Evolutionary conservation across 768 basidiomycete genomes (phyloP).

Genomic region (Tricholoma bakamatsutake): DNA sequence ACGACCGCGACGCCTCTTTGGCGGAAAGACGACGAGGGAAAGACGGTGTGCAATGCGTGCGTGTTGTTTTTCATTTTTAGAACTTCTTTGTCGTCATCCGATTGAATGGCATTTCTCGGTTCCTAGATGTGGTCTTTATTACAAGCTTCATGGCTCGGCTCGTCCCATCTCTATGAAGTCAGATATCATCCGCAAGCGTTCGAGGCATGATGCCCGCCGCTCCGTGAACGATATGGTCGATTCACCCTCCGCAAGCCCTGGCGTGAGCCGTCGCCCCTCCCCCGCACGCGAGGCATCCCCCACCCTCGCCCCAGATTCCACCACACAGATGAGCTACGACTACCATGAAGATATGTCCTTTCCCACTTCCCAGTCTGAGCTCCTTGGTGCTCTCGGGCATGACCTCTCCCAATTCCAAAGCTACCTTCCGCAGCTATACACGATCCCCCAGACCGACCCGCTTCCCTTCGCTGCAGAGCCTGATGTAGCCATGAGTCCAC

Average conservation of each 20-base stretch:
- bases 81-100: conserved; percentile 2
- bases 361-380: conserved; percentile 44
- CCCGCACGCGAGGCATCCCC: conserved; percentile 59
- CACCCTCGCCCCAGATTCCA: conserved; percentile 65
- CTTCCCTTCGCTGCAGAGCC: conserved; percentile 49
- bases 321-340: conserved; percentile 51
- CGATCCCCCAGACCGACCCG: conserved; percentile 36
- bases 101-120: conserved; percentile 2
- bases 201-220: conserved; percentile 72
- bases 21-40: conserved; percentile 87
- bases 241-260: conserved; percentile 72
- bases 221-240: conserved; percentile 43
- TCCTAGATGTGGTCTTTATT: conserved; percentile 72
- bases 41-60: conserved; percentile 86
- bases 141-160: conserved; percentile 80
- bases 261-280: conserved; percentile 67
- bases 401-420: conserved; percentile 21
- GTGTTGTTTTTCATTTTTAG: conserved; percentile 23
- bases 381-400: conserved; percentile 39
- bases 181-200: conserved; percentile 83
- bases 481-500: conserved; percentile 36
- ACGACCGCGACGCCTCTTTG: conserved; percentile 84
- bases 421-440: conserved; percentile 48
- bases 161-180: conserved; percentile 91
- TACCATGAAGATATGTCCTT: conserved; percentile 40